phyloP scores from a whole-genome alignment of 345 rosid species.

The Gossypium longicalyx region DNA sequence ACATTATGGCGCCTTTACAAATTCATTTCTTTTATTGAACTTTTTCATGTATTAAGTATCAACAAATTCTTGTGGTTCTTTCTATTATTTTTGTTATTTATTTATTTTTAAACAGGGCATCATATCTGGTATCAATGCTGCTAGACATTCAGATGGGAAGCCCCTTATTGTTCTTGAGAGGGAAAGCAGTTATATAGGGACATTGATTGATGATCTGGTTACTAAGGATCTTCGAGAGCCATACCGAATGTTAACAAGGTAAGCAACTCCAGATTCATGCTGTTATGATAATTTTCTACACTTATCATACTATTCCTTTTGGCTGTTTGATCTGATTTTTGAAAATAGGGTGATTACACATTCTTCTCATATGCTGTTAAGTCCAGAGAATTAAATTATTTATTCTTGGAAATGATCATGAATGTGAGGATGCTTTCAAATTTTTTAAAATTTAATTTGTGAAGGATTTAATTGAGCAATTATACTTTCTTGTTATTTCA shows the following conservation, averaged over 20 bases:
- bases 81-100: not conserved
- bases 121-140: slow-evolving; percentile 91
- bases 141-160: slow-evolving; percentile 80
- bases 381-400: not conserved
- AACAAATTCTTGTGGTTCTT: slow-evolving; percentile 9
- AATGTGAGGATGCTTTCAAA: not conserved
- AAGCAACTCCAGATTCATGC: slow-evolving; percentile 13
- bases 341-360: not conserved
- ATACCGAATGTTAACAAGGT: slow-evolving; percentile 95
- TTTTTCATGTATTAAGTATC: not conserved
- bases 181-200: slow-evolving; percentile 93
- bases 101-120: slow-evolving; percentile 50
- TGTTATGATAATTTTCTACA: not conserved
- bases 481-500: not conserved
- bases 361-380: not conserved
- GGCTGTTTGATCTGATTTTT: not conserved
- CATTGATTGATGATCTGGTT: slow-evolving; percentile 88
- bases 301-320: not conserved
- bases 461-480: not conserved
- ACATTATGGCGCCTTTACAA: slow-evolving; percentile 10
- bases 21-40: not conserved
- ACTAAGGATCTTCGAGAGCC: slow-evolving; percentile 98
- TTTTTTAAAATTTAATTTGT: not conserved
- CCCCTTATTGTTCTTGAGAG: slow-evolving; percentile 86
- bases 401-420: not conserved